Percentiles rank a stretch among this genome's conserved stretches.
Conservation (phyloP, 306 rosid species). For the Echinosophora koreensis region DNA sequence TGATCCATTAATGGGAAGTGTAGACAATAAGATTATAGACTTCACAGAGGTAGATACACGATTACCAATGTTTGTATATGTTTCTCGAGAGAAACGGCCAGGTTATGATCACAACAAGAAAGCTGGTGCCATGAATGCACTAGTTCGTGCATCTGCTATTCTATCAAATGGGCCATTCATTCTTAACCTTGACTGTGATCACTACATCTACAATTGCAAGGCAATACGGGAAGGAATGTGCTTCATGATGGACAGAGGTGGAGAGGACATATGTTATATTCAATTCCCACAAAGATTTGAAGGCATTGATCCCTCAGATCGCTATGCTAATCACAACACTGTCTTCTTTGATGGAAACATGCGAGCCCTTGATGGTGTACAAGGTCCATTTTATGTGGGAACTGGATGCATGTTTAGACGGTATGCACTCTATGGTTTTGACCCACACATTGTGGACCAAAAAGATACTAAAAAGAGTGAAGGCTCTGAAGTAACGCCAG, state of each 20-base stretch:
- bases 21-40: conserved; percentile 57
- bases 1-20: conserved; percentile 53
- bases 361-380: conserved; percentile 68
- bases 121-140: conserved; percentile 70
- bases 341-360: conserved; percentile 69
- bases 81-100: conserved; percentile 64
- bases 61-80: conserved; percentile 60
- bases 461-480: neutral
- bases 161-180: conserved; percentile 65
- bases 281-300: conserved; percentile 72
- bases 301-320: conserved; percentile 68
- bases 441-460: conserved; percentile 65
- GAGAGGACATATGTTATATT: conserved; percentile 62
- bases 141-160: conserved; percentile 62
- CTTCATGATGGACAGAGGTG: conserved; percentile 71
- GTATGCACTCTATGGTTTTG: conserved; percentile 85
- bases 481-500: conserved; percentile 47
- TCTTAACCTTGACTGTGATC: conserved; percentile 70
- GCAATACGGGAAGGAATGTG: conserved; percentile 68
- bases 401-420: conserved; percentile 91
- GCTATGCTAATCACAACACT: conserved; percentile 64
- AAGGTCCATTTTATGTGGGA: conserved; percentile 92
- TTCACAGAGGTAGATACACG: conserved; percentile 54
- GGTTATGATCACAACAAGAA: conserved; percentile 69
- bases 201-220: conserved; percentile 59